Base-by-base conservation (phyloP, 106 monocot genomes). In the Apostasia ramifera region DNA sequence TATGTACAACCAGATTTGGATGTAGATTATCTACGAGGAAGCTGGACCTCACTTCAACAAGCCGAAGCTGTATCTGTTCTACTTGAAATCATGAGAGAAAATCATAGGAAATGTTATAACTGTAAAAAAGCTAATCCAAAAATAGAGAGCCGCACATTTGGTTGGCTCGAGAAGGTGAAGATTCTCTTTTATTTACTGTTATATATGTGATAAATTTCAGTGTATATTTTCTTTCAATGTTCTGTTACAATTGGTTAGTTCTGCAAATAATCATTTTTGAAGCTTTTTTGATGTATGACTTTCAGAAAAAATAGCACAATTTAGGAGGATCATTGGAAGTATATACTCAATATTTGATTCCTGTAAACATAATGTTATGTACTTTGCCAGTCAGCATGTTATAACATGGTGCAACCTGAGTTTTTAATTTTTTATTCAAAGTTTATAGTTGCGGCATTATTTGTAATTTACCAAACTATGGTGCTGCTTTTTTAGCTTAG, bases 21-120 rank as follows among this genome's bases (percentile, higher is more conserved):
- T 71, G 55, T 45, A 43, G 63, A 79, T 49, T 65, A 49, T 65
- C 7, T 37, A 41, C 45, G 72, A 40, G 43, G 51, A 5, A 58
- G 57, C 6, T 97, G 88, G 86, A 92, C 95, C 26, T 85, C 93
- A 9, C 76, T 93, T 59, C 98, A 98, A 56, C 80, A 85, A 12
- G 55, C 79, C 2, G 90, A 98, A 68, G 83, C 80, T 74, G 62
- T 58, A 53, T 66, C 68, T 50, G 37, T 87, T 74, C 64, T 92
- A 11, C 49, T 49, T 4, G 71, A 67, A 44, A 79, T 98, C 67
- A 72, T 87, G 71, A 68, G 47, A 44, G 77, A 83, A 70, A 78
- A 54, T 38, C 53, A 8, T 44, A 89, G 85, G 59, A 81, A 83
- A 57, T 98, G 98, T 69, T 49, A 55, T 1, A 78, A 87, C 68